These are phyloP conservation scores for Reutealis trisperma DNA, from an alignment of 345 rosid species.

Conservation along the genomic window DNA sequence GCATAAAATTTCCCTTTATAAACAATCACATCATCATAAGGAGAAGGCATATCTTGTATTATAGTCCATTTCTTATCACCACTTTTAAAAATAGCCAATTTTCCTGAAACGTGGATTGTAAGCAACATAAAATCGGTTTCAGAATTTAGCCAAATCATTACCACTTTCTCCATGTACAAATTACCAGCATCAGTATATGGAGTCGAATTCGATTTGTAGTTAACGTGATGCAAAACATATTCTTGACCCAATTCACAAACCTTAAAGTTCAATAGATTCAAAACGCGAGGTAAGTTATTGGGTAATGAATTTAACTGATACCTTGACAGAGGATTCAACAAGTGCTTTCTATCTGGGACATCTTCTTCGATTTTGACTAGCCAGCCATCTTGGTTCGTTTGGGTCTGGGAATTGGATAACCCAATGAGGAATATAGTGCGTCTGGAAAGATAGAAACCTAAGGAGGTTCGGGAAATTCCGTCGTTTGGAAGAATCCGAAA, in stretches of 20 bases:
- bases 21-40: slow-evolving; percentile 79
- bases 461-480: slow-evolving; percentile 41
- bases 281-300: slow-evolving; percentile 40
- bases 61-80: slow-evolving; percentile 66
- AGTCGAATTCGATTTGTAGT: slow-evolving; percentile 22
- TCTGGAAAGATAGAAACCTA: slow-evolving; percentile 66
- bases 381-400: slow-evolving; percentile 46
- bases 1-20: slow-evolving; percentile 61
- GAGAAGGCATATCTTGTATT: slow-evolving; percentile 71
- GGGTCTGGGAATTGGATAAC: slow-evolving; percentile 27
- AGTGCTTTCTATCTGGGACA: slow-evolving; percentile 33
- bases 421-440: slow-evolving; percentile 60
- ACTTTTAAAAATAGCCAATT: slow-evolving; percentile 69
- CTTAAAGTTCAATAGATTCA: slow-evolving; percentile 47
- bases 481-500: slow-evolving; percentile 60
- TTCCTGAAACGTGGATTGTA: slow-evolving; percentile 87
- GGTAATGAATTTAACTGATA: slow-evolving; percentile 37
- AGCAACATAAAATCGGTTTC: slow-evolving; percentile 58
- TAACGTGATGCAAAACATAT: slow-evolving; percentile 58
- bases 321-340: slow-evolving; percentile 69
- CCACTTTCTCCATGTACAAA: slow-evolving; percentile 79
- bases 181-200: slow-evolving; percentile 31
- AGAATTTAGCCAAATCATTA: slow-evolving; percentile 39
- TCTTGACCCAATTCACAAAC: slow-evolving; percentile 67
- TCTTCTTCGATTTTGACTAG: slow-evolving; percentile 65